Evolutionary conservation across 306 rosid species (phyloP).

Genomic region (Malus asiatica): DNA sequence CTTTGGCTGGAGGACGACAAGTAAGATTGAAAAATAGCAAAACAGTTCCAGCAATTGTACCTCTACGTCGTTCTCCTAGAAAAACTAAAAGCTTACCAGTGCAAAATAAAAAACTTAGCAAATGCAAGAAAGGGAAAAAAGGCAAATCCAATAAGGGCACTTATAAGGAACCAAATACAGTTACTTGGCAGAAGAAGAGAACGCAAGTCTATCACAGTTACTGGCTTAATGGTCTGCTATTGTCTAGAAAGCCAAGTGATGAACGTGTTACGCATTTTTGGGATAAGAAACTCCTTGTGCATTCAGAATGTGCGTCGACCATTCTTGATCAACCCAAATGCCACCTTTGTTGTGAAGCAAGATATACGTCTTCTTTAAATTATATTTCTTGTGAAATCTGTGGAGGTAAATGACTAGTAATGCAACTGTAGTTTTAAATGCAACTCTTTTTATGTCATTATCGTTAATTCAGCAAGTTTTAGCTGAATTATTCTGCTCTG

Average conservation of each 20-base stretch:
- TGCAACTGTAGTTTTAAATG: background rate
- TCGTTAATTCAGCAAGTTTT: background rate
- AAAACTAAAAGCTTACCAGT: constrained; percentile 52
- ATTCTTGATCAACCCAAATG: constrained; percentile 54
- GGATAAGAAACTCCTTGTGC: constrained; percentile 41
- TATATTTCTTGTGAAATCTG: constrained; percentile 77
- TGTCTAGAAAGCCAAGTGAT: constrained; percentile 74
- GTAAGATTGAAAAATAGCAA: constrained; percentile 37
- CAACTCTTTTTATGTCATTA: background rate
- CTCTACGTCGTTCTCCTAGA: constrained; percentile 89
- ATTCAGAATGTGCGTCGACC: constrained; percentile 30
- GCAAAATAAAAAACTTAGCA: constrained; percentile 50
- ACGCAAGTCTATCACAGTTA: constrained; percentile 42
- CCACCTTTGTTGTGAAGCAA: constrained; percentile 64
- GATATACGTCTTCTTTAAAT: constrained; percentile 26
- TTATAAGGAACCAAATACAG: constrained; percentile 39
- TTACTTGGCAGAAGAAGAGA: constrained; percentile 45
- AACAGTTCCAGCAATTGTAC: constrained; percentile 40
- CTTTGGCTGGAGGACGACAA: constrained; percentile 39
- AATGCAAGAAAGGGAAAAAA: constrained; percentile 45
- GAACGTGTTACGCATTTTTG: constrained; percentile 58
- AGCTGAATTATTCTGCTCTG: background rate
- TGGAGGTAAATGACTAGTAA: constrained; percentile 47
- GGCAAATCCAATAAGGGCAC: constrained; percentile 42
- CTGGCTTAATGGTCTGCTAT: constrained; percentile 82